phyloP scores from a whole-genome alignment of 2,329 filamentous ascomycete genomes.

The Phialemonium atrogriseum region DNA sequence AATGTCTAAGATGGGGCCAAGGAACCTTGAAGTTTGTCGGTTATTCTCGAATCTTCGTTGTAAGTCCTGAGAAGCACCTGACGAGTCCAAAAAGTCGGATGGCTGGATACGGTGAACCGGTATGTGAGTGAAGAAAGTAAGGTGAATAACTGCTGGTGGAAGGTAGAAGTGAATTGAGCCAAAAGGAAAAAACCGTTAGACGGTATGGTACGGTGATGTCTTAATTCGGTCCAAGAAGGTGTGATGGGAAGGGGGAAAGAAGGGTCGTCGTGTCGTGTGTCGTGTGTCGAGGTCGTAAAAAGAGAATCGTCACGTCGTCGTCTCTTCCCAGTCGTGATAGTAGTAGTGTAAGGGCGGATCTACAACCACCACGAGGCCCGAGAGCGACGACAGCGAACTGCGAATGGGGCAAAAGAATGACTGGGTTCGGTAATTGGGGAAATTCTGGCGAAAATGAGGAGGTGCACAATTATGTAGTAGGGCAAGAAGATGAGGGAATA shows the following conservation, averaged over 20 bases:
- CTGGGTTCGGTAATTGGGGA: not conserved
- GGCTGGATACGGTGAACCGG: not conserved
- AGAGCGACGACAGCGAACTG: not conserved
- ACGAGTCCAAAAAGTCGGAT: not conserved
- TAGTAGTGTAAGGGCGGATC: not conserved
- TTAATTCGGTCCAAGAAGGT: not conserved
- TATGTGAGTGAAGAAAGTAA: not conserved
- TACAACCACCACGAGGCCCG: not conserved
- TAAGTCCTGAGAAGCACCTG: not conserved
- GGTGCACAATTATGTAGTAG: constrained; percentile 13
- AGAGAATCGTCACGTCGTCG: not conserved
- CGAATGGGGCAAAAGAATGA: constrained; percentile 1
- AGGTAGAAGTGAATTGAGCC: constrained; percentile 1
- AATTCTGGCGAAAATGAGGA: not conserved
- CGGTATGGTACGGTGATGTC: not conserved
- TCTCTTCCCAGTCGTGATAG: constrained; percentile 2
- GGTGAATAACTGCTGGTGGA: not conserved
- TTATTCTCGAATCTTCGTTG: too few relatives aligned
- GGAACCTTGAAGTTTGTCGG: too few relatives aligned
- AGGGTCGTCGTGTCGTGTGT: too few relatives aligned
- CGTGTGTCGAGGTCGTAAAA: too few relatives aligned
- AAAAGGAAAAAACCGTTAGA: not conserved
- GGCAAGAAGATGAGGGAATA: constrained; percentile 24
- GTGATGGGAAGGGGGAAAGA: too few relatives aligned
- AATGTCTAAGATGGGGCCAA: too few relatives aligned